A percentile compares a stretch with the other conserved stretches of the same genome.
Evolutionary conservation across 75 land plant genomes (phyloP).

Genomic region (Selaginella tamariscina): DNA sequence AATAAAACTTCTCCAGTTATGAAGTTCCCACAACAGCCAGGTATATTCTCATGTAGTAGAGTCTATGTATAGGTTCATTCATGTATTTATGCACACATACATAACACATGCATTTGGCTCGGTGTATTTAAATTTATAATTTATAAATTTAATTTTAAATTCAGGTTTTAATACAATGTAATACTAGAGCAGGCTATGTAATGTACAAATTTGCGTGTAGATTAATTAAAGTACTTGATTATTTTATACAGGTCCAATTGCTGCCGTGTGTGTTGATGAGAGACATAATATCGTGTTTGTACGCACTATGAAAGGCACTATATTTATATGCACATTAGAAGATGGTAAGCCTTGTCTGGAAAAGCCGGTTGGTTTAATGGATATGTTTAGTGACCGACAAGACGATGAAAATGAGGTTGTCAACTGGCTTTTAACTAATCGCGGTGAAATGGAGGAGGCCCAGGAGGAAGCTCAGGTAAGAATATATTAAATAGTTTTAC

Average conservation of each 20-base stretch:
- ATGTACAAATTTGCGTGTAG: too few species aligned
- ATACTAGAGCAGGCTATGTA: too few species aligned
- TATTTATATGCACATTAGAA: background rate
- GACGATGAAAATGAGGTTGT: background rate
- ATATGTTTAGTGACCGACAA: background rate
- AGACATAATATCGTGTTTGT: conserved; percentile 9
- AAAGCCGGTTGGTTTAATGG: background rate
- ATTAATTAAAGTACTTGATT: too few species aligned
- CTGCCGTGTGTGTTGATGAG: conserved; percentile 10
- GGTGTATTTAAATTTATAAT: too few species aligned
- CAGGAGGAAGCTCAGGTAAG: conserved; percentile 1
- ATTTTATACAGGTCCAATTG: conserved; percentile 6
- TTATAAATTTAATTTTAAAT: too few species aligned
- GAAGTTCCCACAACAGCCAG: conserved; percentile 4
- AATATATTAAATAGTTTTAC: background rate
- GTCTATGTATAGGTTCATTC: too few species aligned
- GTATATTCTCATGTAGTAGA: background rate
- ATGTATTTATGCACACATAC: too few species aligned
- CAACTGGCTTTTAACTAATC: background rate
- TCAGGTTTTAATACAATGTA: too few species aligned
- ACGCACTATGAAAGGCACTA: background rate
- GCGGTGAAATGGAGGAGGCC: background rate
- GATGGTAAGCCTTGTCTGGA: background rate
- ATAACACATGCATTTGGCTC: too few species aligned
- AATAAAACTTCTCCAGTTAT: conserved; percentile 11